phyloP scores from a whole-genome alignment of 768 basidiomycete species.

The Boletus vinaceobasis region DNA sequence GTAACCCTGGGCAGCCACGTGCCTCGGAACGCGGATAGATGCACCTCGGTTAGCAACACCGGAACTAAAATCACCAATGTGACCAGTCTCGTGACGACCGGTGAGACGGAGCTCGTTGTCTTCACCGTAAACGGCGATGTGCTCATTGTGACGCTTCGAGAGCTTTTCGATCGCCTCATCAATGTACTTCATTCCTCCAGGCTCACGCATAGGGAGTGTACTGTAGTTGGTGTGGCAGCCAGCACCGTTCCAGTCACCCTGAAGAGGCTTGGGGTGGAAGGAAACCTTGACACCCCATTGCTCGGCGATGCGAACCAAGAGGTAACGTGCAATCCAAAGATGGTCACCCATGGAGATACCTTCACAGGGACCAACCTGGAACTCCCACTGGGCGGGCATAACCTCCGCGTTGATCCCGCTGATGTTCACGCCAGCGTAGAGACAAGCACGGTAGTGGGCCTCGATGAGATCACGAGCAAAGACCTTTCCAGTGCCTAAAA shows the following conservation, averaged over 20 bases:
- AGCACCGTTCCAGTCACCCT: constrained; percentile 99
- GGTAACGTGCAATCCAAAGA: constrained; percentile 98
- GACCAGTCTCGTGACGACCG: constrained; percentile 96
- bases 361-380: constrained; percentile 98
- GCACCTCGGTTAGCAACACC: constrained; percentile 98
- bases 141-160: constrained; percentile 84
- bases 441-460: constrained; percentile 97
- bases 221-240: constrained; percentile 99
- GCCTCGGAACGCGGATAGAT: constrained; percentile 92
- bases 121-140: constrained; percentile 97
- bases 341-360: constrained; percentile 99
- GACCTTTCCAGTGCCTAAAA: constrained; percentile 88
- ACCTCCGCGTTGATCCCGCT: constrained; percentile 99
- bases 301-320: constrained; percentile 93
- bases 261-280: constrained; percentile 98
- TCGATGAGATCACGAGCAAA: constrained; percentile 98
- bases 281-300: constrained; percentile 98
- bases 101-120: constrained; percentile 97
- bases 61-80: constrained; percentile 86
- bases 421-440: constrained; percentile 95
- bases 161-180: constrained; percentile 94
- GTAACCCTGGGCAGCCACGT: constrained; percentile 87
- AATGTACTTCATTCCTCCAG: constrained; percentile 89
- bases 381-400: constrained; percentile 99
- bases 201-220: constrained; percentile 91